Evolutionary conservation across 1,284 basidiomycete genomes (phyloP).

Genomic region (Cutaneotrichosporon sp.): DNA sequence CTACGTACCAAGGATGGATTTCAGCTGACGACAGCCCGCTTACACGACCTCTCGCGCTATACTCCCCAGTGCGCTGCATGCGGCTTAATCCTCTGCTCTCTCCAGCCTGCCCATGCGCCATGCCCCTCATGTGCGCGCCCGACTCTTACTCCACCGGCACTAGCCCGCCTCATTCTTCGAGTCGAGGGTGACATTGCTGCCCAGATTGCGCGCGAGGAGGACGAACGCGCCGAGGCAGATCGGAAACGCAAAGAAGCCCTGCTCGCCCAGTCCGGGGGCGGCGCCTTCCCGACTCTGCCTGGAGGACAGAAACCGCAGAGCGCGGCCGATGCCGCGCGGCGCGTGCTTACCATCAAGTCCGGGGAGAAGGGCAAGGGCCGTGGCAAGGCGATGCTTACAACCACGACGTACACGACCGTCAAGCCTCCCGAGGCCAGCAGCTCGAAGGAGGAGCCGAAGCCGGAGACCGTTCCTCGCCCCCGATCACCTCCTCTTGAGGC

Average conservation of each 20-base stretch:
- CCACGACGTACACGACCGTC: slow-evolving; percentile 24
- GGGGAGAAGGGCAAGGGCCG: slow-evolving; percentile 25
- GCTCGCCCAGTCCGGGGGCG: slow-evolving; percentile 39
- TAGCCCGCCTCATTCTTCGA: slow-evolving; percentile 37
- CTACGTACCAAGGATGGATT: too few species aligned
- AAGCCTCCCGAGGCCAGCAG: slow-evolving; percentile 4
- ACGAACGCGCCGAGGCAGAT: slow-evolving; percentile 30
- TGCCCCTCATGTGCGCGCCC: slow-evolving; percentile 47
- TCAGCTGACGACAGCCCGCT: slow-evolving; percentile 37
- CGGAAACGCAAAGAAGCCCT: slow-evolving; percentile 26
- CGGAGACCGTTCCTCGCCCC: slow-evolving; percentile 29
- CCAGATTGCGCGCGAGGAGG: slow-evolving; percentile 35
- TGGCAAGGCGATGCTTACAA: slow-evolving; percentile 28
- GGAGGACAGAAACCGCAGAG: slow-evolving; percentile 3
- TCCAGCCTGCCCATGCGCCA: slow-evolving; percentile 43
- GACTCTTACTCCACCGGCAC: slow-evolving; percentile 30
- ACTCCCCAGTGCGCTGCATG: slow-evolving; percentile 47
- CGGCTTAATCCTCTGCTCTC: slow-evolving; percentile 43
- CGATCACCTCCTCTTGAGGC: slow-evolving; percentile 30
- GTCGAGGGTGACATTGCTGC: slow-evolving; percentile 36
- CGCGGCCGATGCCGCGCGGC: slow-evolving; percentile 7
- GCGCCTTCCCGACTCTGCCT: slow-evolving; percentile 42
- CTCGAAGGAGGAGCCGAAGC: neutral
- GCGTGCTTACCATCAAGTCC: slow-evolving; percentile 20
- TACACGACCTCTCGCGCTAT: slow-evolving; percentile 45